Evolutionary conservation across 2,329 filamentous ascomycete species (phyloP), one percentile per base, ranked within the genome.

Genomic region (Calonectria henricotiae): DNA sequence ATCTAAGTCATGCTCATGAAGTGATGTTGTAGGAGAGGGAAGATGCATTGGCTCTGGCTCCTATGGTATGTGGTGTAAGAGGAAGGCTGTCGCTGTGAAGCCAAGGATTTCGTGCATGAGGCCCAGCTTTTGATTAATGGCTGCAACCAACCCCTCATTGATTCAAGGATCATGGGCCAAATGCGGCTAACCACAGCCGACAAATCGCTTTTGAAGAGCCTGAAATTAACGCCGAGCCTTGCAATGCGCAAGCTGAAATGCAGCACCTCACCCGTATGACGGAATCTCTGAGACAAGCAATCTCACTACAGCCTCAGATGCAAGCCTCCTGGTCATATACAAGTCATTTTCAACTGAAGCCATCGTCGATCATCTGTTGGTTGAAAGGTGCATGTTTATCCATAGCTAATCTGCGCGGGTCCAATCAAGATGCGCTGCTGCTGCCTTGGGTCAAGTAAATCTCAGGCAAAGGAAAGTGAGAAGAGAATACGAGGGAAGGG

Each of bases 291-390:
- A 54, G 30, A 37, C 51, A 55, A 23, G 20, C 20, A 20, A n/a
- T 7, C 5, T 55, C n/a, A 20, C 35, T 2, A 37, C 35, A 11
- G 51, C 35, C 51, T 32, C 51, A 13, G 20, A 25, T 37, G 51
- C 20, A 55, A 55, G 51, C 51, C 51, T 32, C 32, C 35, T 37
- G 20, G 51, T 55, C 51, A 55, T 55, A n/a, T 30, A 23, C 32
- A 55, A 55, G 32, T n/a, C 51, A 55, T 55, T 55, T 55, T 55
- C 51, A 55, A 55, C 51, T 6, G 30, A 37, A 55, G 8, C 20
- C 51, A 37, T 55, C 35, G 5, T 32, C 17, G 17, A 25, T 55
- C 51, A 37, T 20, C 35, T 55, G 51, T 55, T 55, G 51, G 51
- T 35, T 8, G 17, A 20, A 35, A 30, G 51, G 6, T 11, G 7